Evolutionary conservation across 192 early-diverging fungal genomes (phyloP).

Genomic region (Pilaira anomala): DNA sequence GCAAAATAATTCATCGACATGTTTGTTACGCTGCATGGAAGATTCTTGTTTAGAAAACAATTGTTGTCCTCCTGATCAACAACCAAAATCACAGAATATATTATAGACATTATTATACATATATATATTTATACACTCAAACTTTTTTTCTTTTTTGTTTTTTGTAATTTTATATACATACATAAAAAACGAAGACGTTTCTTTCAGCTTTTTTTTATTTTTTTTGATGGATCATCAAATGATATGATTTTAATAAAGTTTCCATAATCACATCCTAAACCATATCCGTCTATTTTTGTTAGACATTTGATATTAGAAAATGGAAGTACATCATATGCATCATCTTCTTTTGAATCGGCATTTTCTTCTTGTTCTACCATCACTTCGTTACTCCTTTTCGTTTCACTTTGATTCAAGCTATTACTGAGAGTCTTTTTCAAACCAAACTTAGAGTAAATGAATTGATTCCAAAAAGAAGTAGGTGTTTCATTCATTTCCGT

Average conservation of each 20-base stretch:
- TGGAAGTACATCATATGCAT: constrained; percentile 16
- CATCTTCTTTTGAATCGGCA: constrained; percentile 12
- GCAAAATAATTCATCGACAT: constrained; percentile 6
- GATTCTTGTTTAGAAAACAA: constrained; percentile 36
- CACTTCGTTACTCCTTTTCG: not conserved
- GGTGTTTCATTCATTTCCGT: not conserved
- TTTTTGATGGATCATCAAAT: constrained; percentile 1
- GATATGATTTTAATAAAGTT: constrained; percentile 25
- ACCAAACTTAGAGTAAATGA: not conserved
- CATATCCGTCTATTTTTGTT: constrained; percentile 6
- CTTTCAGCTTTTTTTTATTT: too few species aligned
- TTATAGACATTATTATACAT: not conserved
- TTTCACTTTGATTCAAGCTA: not conserved
- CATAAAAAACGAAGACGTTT: too few species aligned
- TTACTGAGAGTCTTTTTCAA: not conserved
- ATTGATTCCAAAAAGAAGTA: not conserved
- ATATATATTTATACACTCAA: not conserved
- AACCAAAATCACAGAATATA: too few species aligned
- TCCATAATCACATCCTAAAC: constrained; percentile 25
- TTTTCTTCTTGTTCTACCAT: constrained; percentile 11
- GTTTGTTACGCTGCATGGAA: constrained; percentile 31
- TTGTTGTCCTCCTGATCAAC: constrained; percentile 31
- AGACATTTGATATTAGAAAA: constrained; percentile 11
- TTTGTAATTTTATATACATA: not conserved
- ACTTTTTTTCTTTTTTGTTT: not conserved